phyloP scores from a whole-genome alignment of 2,329 filamentous ascomycete genomes.

The Microthyrium microscopicum region DNA sequence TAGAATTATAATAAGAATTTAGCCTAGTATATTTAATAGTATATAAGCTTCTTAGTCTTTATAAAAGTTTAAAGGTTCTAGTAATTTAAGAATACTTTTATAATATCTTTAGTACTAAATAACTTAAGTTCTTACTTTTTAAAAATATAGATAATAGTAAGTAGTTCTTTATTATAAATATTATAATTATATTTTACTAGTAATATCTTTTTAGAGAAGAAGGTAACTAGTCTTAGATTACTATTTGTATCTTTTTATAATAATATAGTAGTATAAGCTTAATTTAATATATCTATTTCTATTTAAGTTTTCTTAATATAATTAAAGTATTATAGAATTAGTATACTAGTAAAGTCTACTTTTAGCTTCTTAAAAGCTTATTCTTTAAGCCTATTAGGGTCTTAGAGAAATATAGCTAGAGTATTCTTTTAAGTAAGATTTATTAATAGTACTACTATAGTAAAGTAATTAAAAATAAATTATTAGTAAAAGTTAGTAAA shows the following conservation, averaged over 20 bases:
- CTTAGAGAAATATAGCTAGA: not conserved
- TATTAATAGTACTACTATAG: conserved; percentile 10
- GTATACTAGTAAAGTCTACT: conserved; percentile 10
- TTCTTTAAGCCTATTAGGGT: not conserved
- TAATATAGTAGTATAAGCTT: conserved; percentile 4
- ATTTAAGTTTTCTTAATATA: conserved; percentile 7
- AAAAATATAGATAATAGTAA: conserved; percentile 16
- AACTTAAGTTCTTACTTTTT: conserved; percentile 14
- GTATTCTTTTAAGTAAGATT: conserved; percentile 4
- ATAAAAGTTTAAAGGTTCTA: conserved; percentile 17
- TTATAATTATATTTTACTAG: conserved; percentile 16
- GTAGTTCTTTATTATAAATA: conserved; percentile 19
- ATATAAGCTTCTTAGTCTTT: conserved; percentile 15
- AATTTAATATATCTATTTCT: conserved; percentile 12
- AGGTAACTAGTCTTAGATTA: conserved; percentile 10
- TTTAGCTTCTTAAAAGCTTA: conserved; percentile 8
- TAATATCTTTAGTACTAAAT: conserved; percentile 6
- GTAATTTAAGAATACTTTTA: conserved; percentile 15
- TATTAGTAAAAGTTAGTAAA: conserved; percentile 17
- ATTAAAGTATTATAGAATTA: conserved; percentile 12
- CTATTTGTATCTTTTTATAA: conserved; percentile 7
- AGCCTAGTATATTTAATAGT: conserved; percentile 14
- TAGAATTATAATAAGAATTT: conserved; percentile 13
- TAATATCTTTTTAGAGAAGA: conserved; percentile 12
- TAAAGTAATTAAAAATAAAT: conserved; percentile 14